phyloP scores from a whole-genome alignment of 768 basidiomycete genomes.

The Inosperma sp. region DNA sequence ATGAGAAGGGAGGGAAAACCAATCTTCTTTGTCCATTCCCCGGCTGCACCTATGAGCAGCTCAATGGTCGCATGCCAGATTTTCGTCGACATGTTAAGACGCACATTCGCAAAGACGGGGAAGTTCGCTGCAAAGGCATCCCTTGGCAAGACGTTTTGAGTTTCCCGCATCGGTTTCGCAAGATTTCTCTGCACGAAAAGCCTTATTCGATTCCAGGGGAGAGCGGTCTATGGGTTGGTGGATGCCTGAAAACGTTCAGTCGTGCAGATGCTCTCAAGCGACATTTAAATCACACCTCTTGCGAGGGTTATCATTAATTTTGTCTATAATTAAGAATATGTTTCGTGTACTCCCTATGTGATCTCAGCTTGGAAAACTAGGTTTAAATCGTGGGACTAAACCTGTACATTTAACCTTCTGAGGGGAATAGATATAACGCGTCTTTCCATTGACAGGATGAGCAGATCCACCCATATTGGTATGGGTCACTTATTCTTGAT shows the following conservation, averaged over 20 bases:
- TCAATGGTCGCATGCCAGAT: slow-evolving; percentile 51
- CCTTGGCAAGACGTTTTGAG: slow-evolving; percentile 16
- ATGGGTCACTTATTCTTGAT: slow-evolving; percentile 22
- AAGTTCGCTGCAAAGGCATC: slow-evolving; percentile 43
- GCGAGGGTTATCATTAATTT: no score
- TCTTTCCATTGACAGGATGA: no score
- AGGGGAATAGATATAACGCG: no score
- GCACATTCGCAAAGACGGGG: slow-evolving; percentile 44
- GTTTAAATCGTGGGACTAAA: no score
- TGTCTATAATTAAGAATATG: no score
- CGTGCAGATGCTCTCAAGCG: slow-evolving; percentile 43
- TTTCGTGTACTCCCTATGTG: no score
- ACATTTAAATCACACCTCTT: slow-evolving; percentile 33
- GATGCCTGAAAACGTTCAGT: slow-evolving; percentile 40
- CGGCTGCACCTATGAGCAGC: slow-evolving; percentile 44
- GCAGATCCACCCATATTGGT: not conserved
- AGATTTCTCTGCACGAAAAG: not conserved
- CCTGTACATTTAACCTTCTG: no score
- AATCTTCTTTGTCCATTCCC: slow-evolving; percentile 39
- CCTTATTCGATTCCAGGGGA: slow-evolving; percentile 16
- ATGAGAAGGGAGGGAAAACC: slow-evolving; percentile 15
- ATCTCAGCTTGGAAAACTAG: no score
- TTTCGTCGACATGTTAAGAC: slow-evolving; percentile 56
- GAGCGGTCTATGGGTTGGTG: slow-evolving; percentile 34
- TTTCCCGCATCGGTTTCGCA: not conserved